These are phyloP conservation scores for Zancudomyces culisetae DNA, from an alignment of 371 early-diverging fungal genomes.

Conservation along the genomic window DNA sequence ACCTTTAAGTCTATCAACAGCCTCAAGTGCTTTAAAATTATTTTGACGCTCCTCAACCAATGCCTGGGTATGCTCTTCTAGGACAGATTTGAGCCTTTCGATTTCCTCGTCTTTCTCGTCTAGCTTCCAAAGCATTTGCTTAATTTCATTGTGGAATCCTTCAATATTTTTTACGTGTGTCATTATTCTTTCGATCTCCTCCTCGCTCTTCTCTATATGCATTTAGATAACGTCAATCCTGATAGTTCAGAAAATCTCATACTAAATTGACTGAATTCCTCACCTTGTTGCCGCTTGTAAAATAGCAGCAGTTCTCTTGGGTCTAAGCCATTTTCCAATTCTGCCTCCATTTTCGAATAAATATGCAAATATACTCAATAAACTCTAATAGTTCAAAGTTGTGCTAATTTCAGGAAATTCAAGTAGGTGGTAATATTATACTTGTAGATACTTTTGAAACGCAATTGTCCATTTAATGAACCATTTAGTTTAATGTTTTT, in stretches of 20 bases:
- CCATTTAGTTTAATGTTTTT: too few species aligned
- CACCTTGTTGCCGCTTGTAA: neutral
- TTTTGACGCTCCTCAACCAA: slow-evolving; percentile 19
- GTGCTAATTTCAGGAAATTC: too few species aligned
- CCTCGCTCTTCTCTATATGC: slow-evolving; percentile 1
- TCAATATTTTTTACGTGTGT: slow-evolving; percentile 15
- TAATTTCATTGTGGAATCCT: slow-evolving; percentile 17
- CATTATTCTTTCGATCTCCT: neutral
- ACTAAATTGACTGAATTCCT: too few species aligned
- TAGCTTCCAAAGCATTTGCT: slow-evolving; percentile 18
- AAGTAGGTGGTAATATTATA: too few species aligned
- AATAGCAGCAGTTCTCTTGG: neutral
- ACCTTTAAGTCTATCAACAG: slow-evolving; percentile 14
- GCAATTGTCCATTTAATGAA: too few species aligned
- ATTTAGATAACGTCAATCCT: too few species aligned
- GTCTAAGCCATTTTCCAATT: neutral
- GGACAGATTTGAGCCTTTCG: slow-evolving; percentile 6
- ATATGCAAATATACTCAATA: too few species aligned
- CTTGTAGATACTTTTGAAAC: too few species aligned
- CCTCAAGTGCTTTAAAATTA: slow-evolving; percentile 18
- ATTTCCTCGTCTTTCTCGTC: slow-evolving; percentile 12
- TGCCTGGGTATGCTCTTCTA: slow-evolving; percentile 9
- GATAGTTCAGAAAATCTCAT: too few species aligned
- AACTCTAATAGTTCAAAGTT: too few species aligned
- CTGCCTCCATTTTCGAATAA: neutral